These are phyloP conservation scores for Teunomyces lycoperdinae DNA, from an alignment of 805 yeast species.

Conservation along the genomic window DNA sequence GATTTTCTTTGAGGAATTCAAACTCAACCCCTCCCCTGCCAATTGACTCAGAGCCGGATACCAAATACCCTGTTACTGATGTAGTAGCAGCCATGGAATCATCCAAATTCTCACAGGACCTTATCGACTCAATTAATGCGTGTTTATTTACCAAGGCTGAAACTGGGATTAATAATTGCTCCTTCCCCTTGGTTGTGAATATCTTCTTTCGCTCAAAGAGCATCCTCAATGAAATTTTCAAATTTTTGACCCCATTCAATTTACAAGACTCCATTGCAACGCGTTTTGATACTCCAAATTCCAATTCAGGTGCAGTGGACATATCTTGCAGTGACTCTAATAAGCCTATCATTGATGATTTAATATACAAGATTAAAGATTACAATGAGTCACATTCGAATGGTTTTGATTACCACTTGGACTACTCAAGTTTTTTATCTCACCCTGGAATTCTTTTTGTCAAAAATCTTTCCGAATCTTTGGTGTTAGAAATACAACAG, in stretches of 20 bases:
- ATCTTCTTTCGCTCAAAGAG: neutral
- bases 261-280: neutral
- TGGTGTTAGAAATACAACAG: conserved; percentile 17
- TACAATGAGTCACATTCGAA: conserved; percentile 3
- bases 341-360: conserved; percentile 2
- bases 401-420: conserved; percentile 11
- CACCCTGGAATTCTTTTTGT: conserved; percentile 62
- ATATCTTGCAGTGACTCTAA: conserved; percentile 5
- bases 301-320: neutral
- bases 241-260: neutral
- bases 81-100: neutral
- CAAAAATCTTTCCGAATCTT: conserved; percentile 42
- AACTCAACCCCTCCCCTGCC: neutral
- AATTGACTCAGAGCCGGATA: neutral
- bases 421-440: conserved; percentile 34
- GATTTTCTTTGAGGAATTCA: neutral
- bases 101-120: neutral
- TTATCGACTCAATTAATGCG: conserved; percentile 8
- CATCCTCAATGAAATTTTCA: neutral
- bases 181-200: conserved; percentile 7
- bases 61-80: neutral
- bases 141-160: conserved; percentile 6
- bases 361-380: conserved; percentile 12
- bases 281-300: neutral
- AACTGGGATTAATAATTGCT: neutral